Conservation (phyloP, 768 basidiomycete species). For the Termitomyces sp. region DNA sequence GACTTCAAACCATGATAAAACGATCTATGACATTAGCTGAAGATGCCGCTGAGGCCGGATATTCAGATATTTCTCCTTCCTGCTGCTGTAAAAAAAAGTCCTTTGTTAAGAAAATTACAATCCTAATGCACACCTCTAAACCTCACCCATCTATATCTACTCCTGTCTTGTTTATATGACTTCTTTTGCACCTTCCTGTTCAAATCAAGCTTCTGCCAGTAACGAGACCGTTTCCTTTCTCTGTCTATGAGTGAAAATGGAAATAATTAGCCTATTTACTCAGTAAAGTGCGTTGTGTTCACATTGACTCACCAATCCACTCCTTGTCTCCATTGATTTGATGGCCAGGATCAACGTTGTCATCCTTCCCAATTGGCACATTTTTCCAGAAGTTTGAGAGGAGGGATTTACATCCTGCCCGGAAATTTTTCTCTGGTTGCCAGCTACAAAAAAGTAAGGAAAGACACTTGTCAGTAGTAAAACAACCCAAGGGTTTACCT, state of each 20-base stretch:
- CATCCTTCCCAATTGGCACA: slow-evolving; percentile 41
- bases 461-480: background rate
- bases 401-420: slow-evolving; percentile 48
- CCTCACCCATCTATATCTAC: background rate
- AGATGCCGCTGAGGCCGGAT: background rate
- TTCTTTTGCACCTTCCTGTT: background rate
- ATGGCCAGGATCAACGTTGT: slow-evolving; percentile 51
- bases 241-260: slow-evolving; percentile 21
- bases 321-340: slow-evolving; percentile 32
- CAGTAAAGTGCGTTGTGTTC: background rate
- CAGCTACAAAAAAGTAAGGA: slow-evolving; percentile 41
- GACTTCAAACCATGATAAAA: no score
- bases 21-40: background rate
- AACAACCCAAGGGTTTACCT: background rate
- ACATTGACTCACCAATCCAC: slow-evolving; percentile 53
- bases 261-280: background rate
- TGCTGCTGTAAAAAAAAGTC: background rate
- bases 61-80: background rate
- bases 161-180: background rate
- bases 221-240: slow-evolving; percentile 21
- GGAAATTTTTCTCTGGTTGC: slow-evolving; percentile 62
- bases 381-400: slow-evolving; percentile 62
- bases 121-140: background rate
- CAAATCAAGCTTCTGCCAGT: background rate
- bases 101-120: background rate